Base-by-base conservation (phyloP, 1,284 basidiomycete genomes). In the Phaffia rhodozyma region DNA sequence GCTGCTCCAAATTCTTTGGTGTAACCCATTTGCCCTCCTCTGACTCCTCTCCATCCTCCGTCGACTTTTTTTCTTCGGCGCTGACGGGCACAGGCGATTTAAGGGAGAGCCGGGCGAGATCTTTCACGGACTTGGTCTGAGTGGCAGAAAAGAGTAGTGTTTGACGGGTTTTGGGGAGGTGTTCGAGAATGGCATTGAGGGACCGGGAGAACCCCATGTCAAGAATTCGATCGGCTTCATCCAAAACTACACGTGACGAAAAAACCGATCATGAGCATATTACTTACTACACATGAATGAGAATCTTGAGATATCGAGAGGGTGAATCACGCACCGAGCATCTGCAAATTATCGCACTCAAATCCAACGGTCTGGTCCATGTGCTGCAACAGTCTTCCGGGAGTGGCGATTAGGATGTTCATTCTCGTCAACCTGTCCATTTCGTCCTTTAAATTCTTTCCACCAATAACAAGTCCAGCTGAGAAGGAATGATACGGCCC, bases 351-450 rank as follows among this genome's bases (percentile, higher is more conserved):
- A 68, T 89, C 86, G 48, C 85, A 85, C 67, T 94, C 91, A 70
- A 98, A 97, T 1, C 92, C 92, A 58, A 92, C 83, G 0, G 96
- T 97, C 76, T 97, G 92, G 73, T 98, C 96, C 85, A 98, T 89
- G 75, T 98, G 96, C 73, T 99, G 96, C 61, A 98, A 78, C 34
- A 98, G 78, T 61, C 96, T 83, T 21, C 94, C 96, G 0, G 94
- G 94, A 2, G 96, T 97, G 1, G 94, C 93, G 25, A 98, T 89
- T 30, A 98, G 82, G 66, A 98, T 96, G 73, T 98, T 98, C 92
- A 98, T 97, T 58, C 89, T 82, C 18, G 85, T 82, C 53, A 98
- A 74, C 18, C 96, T 80, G 29, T 92, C 91, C 62, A 85, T 81
- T 74, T 98, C 96, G 69, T 94, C 91, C 74, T 92, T 93, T 60